Percentiles rank a stretch among this genome's conserved stretches.
Evolutionary conservation across 768 basidiomycete species (phyloP).

Genomic region (Dioszegia hungarica): DNA sequence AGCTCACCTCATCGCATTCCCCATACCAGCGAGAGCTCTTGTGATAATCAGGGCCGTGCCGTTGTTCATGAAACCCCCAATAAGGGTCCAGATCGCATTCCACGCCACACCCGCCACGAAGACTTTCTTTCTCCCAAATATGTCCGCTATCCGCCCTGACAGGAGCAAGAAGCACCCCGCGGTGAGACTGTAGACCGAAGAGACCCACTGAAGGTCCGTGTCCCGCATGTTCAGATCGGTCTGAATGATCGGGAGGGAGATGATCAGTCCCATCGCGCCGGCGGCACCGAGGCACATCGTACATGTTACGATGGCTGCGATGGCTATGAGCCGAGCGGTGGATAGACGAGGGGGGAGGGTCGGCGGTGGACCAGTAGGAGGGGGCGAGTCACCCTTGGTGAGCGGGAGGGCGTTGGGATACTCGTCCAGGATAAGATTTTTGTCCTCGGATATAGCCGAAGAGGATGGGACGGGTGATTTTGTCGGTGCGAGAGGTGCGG

Average conservation of each 20-base stretch:
- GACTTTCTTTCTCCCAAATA: slow-evolving; percentile 64
- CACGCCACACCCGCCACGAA: slow-evolving; percentile 62
- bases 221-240: slow-evolving; percentile 41
- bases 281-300: slow-evolving; percentile 28
- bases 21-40: slow-evolving; percentile 75
- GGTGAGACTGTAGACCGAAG: slow-evolving; percentile 44
- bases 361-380: neutral
- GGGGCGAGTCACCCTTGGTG: neutral
- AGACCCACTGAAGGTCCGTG: slow-evolving; percentile 46
- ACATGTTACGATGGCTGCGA: slow-evolving; percentile 29
- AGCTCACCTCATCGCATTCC: slow-evolving; percentile 60
- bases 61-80: slow-evolving; percentile 50
- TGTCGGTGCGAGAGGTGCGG: slow-evolving; percentile 5
- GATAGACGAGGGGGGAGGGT: slow-evolving; percentile 1
- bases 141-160: slow-evolving; percentile 34
- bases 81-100: slow-evolving; percentile 59
- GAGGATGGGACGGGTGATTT: neutral
- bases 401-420: neutral
- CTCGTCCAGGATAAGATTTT: neutral
- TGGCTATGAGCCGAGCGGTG: slow-evolving; percentile 11
- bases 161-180: slow-evolving; percentile 42
- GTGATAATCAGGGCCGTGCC: slow-evolving; percentile 61
- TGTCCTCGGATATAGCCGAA: slow-evolving; percentile 4
- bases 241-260: slow-evolving; percentile 46
- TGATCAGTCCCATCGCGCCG: slow-evolving; percentile 24